Conservation (phyloP, 441 rosid genomes). For the Pelargonium exstipulatum region DNA sequence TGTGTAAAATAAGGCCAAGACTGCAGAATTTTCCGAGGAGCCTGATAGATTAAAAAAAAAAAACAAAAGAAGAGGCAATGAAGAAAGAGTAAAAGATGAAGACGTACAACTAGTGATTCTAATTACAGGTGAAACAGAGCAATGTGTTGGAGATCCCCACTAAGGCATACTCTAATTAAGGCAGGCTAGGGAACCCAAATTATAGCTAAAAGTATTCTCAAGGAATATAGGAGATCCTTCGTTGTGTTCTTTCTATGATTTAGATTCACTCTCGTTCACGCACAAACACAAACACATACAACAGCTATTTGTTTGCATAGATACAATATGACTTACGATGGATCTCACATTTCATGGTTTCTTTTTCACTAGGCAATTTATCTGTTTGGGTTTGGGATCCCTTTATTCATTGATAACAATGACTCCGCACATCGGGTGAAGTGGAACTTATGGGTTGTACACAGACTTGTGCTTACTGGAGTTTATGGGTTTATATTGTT, state of each 20-base stretch:
- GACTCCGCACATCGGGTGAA: constrained; percentile 46
- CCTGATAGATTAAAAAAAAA: no score
- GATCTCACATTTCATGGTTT: constrained; percentile 3
- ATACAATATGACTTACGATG: constrained; percentile 51
- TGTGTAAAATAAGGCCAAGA: no score
- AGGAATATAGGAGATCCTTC: not conserved
- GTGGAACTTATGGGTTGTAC: constrained; percentile 79
- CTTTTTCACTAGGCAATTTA: constrained; percentile 48
- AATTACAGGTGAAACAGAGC: no score
- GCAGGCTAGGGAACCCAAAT: not conserved
- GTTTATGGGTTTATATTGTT: constrained; percentile 59
- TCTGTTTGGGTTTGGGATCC: constrained; percentile 67
- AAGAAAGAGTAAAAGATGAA: no score
- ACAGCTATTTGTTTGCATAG: not conserved
- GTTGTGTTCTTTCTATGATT: not conserved
- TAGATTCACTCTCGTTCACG: not conserved
- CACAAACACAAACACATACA: not conserved
- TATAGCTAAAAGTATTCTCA: not conserved
- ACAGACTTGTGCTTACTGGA: constrained; percentile 72
- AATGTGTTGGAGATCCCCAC: no score
- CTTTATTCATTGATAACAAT: constrained; percentile 57
- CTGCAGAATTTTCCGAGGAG: no score
- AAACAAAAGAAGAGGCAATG: no score
- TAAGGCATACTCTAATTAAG: no score
- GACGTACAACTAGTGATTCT: no score